phyloP scores from a whole-genome alignment of 371 early-diverging fungal species.

The Mucor plumbeus region DNA sequence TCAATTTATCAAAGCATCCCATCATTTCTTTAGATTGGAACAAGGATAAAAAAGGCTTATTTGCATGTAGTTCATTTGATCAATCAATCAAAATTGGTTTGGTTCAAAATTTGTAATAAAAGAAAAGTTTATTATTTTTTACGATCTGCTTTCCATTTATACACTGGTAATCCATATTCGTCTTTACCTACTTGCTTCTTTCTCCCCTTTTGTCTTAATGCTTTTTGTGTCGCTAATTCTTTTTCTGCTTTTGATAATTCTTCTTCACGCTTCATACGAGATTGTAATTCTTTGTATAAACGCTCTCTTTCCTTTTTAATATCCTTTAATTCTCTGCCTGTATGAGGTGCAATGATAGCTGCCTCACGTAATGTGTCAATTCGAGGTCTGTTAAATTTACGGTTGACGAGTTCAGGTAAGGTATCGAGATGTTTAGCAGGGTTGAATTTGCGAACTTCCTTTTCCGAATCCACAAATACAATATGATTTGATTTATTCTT shows the following conservation, averaged over 20 bases:
- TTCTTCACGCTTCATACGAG: slow-evolving; percentile 81
- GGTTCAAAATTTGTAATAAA: slow-evolving; percentile 19
- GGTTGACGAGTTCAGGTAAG: slow-evolving; percentile 77
- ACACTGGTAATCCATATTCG: slow-evolving; percentile 77
- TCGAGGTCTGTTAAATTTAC: slow-evolving; percentile 82
- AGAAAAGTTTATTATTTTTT: slow-evolving; percentile 64
- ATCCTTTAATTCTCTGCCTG: slow-evolving; percentile 33
- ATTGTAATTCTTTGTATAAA: slow-evolving; percentile 70
- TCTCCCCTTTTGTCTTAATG: slow-evolving; percentile 80
- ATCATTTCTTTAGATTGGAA: slow-evolving; percentile 60
- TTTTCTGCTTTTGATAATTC: slow-evolving; percentile 72
- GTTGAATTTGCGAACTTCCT: slow-evolving; percentile 72
- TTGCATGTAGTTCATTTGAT: slow-evolving; percentile 58
- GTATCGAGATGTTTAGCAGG: slow-evolving; percentile 83
- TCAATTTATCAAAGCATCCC: slow-evolving; percentile 43
- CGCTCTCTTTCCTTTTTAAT: slow-evolving; percentile 54
- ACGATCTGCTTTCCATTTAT: slow-evolving; percentile 92
- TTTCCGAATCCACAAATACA: slow-evolving; percentile 88
- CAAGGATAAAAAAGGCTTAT: slow-evolving; percentile 56
- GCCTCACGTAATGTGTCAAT: slow-evolving; percentile 59
- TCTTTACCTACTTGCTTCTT: slow-evolving; percentile 86
- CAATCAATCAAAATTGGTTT: slow-evolving; percentile 56
- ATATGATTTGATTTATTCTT: slow-evolving; percentile 72
- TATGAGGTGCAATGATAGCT: slow-evolving; percentile 41
- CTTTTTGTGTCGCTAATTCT: slow-evolving; percentile 81